These are phyloP conservation scores for Discostella pseudostelligera DNA, from an alignment of 108 stramenopile genomes.

Conservation along the genomic window DNA sequence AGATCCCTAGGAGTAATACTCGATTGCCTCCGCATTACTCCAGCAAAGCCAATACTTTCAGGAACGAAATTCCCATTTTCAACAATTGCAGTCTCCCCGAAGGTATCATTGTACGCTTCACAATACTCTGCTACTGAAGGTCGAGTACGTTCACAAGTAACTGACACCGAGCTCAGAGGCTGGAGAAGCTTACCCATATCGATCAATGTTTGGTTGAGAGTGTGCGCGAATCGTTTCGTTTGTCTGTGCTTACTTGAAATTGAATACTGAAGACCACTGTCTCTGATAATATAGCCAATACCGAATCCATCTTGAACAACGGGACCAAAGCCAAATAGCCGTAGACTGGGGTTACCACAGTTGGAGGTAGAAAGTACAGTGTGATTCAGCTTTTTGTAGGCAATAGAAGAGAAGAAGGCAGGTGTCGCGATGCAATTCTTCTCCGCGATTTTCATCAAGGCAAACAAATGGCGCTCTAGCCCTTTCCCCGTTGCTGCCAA, in stretches of 20 bases:
- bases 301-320: conserved; percentile 61
- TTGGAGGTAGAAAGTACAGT: conserved; percentile 84
- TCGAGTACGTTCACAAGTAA: conserved; percentile 10
- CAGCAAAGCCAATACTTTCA: conserved; percentile 2
- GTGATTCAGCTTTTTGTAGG: conserved; percentile 76
- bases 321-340: conserved; percentile 88
- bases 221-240: conserved; percentile 68
- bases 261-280: conserved; percentile 66
- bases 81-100: conserved; percentile 3
- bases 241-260: conserved; percentile 82
- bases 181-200: conserved; percentile 46
- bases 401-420: conserved; percentile 65
- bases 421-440: conserved; percentile 61
- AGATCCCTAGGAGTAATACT: conserved; percentile 21
- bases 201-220: conserved; percentile 54
- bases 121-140: conserved; percentile 18
- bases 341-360: conserved; percentile 83
- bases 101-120: conserved; percentile 23
- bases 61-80: not conserved
- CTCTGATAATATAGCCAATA: conserved; percentile 88
- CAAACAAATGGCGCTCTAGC: conserved; percentile 69
- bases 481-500: conserved; percentile 63
- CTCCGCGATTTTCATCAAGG: conserved; percentile 79
- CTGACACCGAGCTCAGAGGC: conserved; percentile 28
- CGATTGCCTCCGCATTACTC: conserved; percentile 30